A percentile compares a stretch with the other conserved stretches of the same genome.
Evolutionary conservation across 441 rosid species (phyloP).

Genomic region (Rhodomyrtus psidioides): DNA sequence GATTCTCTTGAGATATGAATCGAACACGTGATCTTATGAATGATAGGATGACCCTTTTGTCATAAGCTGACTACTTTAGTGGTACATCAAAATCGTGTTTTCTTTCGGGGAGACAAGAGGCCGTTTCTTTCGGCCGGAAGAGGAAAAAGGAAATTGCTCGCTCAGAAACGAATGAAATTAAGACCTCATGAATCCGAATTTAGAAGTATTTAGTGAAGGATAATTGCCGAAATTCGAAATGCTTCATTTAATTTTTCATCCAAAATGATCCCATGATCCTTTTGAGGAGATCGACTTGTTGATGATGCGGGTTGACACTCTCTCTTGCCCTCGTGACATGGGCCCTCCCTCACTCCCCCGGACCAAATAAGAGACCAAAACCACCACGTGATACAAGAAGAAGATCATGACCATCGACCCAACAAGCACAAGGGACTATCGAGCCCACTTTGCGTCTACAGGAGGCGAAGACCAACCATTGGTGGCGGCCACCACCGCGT

Average conservation of each 20-base stretch:
- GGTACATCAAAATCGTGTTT: background rate
- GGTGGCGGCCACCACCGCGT: background rate
- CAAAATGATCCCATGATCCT: background rate
- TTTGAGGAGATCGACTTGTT: background rate
- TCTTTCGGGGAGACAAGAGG: background rate
- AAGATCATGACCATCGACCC: background rate
- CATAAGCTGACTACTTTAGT: accelerated
- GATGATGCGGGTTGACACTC: background rate
- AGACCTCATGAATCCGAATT: background rate
- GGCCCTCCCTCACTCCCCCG: background rate
- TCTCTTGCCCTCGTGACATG: background rate
- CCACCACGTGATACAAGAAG: background rate
- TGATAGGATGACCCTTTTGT: background rate
- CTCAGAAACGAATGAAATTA: background rate
- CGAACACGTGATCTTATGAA: background rate
- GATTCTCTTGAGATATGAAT: background rate
- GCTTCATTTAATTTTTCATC: no score
- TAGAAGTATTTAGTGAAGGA: background rate
- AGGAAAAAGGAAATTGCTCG: background rate
- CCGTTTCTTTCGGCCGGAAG: background rate
- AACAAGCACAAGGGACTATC: accelerated
- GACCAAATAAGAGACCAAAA: background rate
- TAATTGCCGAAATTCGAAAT: background rate
- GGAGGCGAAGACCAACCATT: background rate
- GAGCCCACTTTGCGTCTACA: accelerated